Evolutionary conservation across 805 yeast species (phyloP).

Genomic region (Sugiyamaella valdiviana): DNA sequence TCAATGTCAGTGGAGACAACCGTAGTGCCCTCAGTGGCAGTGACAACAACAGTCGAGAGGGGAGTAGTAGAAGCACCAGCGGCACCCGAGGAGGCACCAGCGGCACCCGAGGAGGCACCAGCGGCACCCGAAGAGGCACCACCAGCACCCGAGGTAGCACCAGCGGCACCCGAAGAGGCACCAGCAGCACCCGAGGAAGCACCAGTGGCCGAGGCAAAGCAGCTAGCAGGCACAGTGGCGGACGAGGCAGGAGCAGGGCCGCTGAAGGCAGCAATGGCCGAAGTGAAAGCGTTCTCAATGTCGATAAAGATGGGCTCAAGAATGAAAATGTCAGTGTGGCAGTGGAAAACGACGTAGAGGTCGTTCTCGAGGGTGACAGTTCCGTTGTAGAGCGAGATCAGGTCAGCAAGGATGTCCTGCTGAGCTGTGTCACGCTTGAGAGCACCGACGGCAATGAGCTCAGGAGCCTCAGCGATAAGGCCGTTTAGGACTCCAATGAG

Average conservation of each 20-base stretch:
- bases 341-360: background rate
- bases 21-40: background rate
- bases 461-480: background rate
- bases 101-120: too few species aligned
- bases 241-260: background rate
- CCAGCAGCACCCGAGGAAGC: conserved; percentile 1
- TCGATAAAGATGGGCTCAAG: background rate
- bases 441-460: background rate
- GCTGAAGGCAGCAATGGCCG: background rate
- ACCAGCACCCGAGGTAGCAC: too few species aligned
- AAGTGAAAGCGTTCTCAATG: background rate
- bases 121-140: too few species aligned
- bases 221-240: background rate
- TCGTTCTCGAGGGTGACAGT: background rate
- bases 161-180: background rate
- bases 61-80: background rate
- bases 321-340: background rate
- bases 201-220: background rate
- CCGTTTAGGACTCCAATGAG: background rate
- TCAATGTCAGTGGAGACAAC: background rate
- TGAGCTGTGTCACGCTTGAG: background rate
- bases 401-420: background rate
- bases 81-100: too few species aligned
- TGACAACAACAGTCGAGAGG: background rate
- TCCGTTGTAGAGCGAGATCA: background rate